Evolutionary conservation across 2,329 filamentous ascomycete species (phyloP), one percentile per base, ranked within the genome.

Genomic region (Ophiognomonia clavigignenti-juglandacearum): DNA sequence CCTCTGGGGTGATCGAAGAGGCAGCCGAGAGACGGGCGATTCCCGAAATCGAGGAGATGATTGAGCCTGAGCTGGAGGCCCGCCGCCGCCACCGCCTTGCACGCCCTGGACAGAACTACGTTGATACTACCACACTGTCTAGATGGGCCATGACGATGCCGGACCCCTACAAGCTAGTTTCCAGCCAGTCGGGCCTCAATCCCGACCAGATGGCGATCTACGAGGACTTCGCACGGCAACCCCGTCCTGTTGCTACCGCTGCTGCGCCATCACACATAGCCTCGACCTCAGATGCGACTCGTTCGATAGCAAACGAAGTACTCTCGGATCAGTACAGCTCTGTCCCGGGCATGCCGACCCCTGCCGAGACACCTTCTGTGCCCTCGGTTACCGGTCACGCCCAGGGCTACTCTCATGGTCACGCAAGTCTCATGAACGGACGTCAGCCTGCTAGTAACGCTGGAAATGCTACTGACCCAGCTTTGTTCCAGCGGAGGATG

Each of bases 71-170:
- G 53, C 69, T 96, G 23, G 85, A 92, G 47, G 76, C 80, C 22
- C 85, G 93, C 41, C 82, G 88, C 39, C 80, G 83, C 35, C 89
- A 95, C 64, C 82, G 85, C 50, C 70, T 82, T 38, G 79, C 85
- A 53, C 80, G 88, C 44, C 86, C 88, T 2, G 88, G 85, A 56
- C 89, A 96, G 57, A 82, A 88, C 1, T 97, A 93, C 63, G 82
- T 91, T 53, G 88, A 95, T 57, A 79, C 82, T 3, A 80, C 24
- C 24, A 10, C 80, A 18, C 80, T 96, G 56, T 96, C 85, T 62
- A 83, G 89, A 42, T 98, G 92, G 90, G 87, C 91, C 7, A 86
- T 89, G 67, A 91, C 90, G 35, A 96, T 98, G 53, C 92, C 92
- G 0, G 88, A 93, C 56, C 93, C 93, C 0, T 98, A 89, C 70